These are phyloP conservation scores for Iris pallida DNA, from an alignment of 116 monocot genomes.

Conservation along the genomic window DNA sequence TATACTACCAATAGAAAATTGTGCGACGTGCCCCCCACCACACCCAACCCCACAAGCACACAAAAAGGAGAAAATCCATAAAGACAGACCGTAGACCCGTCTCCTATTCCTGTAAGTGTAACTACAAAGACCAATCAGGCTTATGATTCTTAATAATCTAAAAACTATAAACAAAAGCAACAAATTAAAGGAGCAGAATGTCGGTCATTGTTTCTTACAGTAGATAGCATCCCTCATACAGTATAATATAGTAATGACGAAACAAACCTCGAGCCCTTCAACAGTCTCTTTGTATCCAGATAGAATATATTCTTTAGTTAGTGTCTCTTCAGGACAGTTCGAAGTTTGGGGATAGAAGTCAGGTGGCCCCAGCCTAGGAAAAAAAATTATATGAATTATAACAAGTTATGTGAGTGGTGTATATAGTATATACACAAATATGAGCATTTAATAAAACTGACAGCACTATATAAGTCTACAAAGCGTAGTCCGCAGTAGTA, in stretches of 20 bases:
- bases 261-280: slow-evolving; percentile 93
- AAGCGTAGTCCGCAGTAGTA: no score
- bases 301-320: slow-evolving; percentile 83
- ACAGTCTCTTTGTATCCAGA: slow-evolving; percentile 97
- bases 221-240: no score
- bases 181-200: slow-evolving; percentile 11
- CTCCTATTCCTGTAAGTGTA: no score
- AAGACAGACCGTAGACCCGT: no score
- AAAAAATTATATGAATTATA: not conserved
- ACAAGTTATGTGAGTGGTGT: not conserved
- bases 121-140: not conserved
- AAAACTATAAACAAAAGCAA: not conserved
- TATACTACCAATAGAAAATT: no score
- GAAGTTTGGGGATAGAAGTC: slow-evolving; percentile 88
- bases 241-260: not conserved
- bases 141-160: not conserved
- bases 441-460: no score
- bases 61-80: no score
- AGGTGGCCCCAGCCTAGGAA: slow-evolving; percentile 81
- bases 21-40: no score
- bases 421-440: no score
- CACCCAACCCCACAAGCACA: no score
- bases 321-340: slow-evolving; percentile 90
- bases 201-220: not conserved
- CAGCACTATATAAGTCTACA: no score